Evolutionary conservation across 192 early-diverging fungal species (phyloP).

Genomic region (Backusella macrospora): DNA sequence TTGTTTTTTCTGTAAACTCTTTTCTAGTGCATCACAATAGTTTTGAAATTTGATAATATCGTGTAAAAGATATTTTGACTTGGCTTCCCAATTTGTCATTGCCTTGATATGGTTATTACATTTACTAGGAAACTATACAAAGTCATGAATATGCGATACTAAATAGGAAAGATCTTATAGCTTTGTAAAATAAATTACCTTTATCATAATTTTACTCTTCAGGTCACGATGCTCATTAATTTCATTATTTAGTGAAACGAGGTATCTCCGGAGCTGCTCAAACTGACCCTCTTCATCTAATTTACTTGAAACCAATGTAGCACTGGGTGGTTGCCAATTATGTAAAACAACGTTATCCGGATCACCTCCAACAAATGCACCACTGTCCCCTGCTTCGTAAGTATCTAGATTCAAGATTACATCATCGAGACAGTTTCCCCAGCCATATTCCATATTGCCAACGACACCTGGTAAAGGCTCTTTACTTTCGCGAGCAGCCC

Average conservation of each 20-base stretch:
- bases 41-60: constrained; percentile 85
- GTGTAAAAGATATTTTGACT: constrained; percentile 71
- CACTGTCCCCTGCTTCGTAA: constrained; percentile 9
- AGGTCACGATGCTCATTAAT: constrained; percentile 66
- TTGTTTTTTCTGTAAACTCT: constrained; percentile 25
- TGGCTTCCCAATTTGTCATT: constrained; percentile 77
- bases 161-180: neutral
- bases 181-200: constrained; percentile 13
- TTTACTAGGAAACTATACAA: constrained; percentile 51
- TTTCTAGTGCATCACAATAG: constrained; percentile 73
- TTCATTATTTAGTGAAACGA: constrained; percentile 62
- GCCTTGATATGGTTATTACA: constrained; percentile 62
- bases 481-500: constrained; percentile 89
- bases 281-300: constrained; percentile 53
- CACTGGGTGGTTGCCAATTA: constrained; percentile 52
- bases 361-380: constrained; percentile 21
- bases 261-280: constrained; percentile 61
- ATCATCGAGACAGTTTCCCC: constrained; percentile 60
- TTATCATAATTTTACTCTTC: constrained; percentile 44
- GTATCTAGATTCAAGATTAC: constrained; percentile 23
- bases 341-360: constrained; percentile 44
- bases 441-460: constrained; percentile 92
- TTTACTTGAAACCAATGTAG: constrained; percentile 42
- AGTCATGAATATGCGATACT: neutral
- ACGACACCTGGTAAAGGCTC: constrained; percentile 86